Conservation (phyloP, 805 yeast genomes). For the Sugiyamaella mastotermitis region DNA sequence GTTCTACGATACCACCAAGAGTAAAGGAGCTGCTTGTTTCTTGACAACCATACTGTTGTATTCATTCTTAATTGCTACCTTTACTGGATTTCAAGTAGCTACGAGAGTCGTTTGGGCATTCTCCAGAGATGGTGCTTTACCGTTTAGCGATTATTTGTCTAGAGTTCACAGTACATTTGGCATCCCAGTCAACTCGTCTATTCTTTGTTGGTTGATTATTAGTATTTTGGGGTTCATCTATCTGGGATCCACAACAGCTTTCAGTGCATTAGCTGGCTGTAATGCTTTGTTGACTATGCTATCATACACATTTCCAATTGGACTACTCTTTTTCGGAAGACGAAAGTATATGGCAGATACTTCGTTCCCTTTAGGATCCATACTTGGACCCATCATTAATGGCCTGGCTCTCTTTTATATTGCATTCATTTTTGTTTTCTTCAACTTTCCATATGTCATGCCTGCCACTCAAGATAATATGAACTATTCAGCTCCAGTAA, state of each 20-base stretch:
- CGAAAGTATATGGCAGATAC: constrained; percentile 11
- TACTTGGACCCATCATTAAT: too few species aligned
- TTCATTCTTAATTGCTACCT: constrained; percentile 17
- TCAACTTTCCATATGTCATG: constrained; percentile 26
- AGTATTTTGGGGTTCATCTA: constrained; percentile 9
- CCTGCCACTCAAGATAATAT: constrained; percentile 23
- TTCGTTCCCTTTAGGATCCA: constrained; percentile 20
- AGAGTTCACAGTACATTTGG: constrained; percentile 6
- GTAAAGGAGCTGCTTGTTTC: constrained; percentile 59
- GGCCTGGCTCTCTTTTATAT: constrained; percentile 18
- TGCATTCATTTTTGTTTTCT: constrained; percentile 20
- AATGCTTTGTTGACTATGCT: constrained; percentile 70
- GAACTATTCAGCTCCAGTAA: constrained; percentile 26
- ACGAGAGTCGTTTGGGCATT: constrained; percentile 59
- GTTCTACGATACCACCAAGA: constrained; percentile 47
- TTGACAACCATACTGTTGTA: constrained; percentile 35
- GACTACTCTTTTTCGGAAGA: constrained; percentile 24
- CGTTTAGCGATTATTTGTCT: constrained; percentile 7
- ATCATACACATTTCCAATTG: constrained; percentile 73
- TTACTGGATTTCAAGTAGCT: constrained; percentile 25
- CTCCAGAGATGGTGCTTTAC: constrained; percentile 55
- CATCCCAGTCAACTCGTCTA: constrained; percentile 7
- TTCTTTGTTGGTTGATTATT: constrained; percentile 4
- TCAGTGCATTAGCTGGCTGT: constrained; percentile 60
- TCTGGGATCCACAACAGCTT: constrained; percentile 14